Percentiles rank a stretch among this genome's conserved stretches.
phyloP scores from a whole-genome alignment of 1,284 basidiomycete species.

The Sporisorium reilianum region DNA sequence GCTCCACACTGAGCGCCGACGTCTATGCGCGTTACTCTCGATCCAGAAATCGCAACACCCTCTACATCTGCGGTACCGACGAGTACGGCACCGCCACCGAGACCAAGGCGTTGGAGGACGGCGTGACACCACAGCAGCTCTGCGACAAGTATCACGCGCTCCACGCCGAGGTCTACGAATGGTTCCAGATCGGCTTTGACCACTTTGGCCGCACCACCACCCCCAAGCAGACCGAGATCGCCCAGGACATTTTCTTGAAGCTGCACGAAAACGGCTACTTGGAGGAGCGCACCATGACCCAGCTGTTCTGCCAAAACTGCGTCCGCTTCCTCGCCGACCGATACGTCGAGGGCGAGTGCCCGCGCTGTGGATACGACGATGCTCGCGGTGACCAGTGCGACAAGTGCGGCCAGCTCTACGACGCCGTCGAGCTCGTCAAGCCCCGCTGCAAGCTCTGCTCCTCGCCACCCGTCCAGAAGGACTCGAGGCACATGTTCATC shows the following conservation, averaged over 20 bases:
- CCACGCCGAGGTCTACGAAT: constrained; percentile 93
- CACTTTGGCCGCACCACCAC: constrained; percentile 96
- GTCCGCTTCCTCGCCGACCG: constrained; percentile 67
- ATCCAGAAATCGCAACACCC: constrained; percentile 72
- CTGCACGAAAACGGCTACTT: constrained; percentile 65
- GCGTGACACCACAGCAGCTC: constrained; percentile 84
- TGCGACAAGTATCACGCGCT: constrained; percentile 94
- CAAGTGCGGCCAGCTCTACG: constrained; percentile 87
- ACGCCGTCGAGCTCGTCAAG: constrained; percentile 90
- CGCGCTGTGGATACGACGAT: constrained; percentile 73
- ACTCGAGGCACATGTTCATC: constrained; percentile 94
- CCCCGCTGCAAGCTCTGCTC: constrained; percentile 92
- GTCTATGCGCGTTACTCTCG: constrained; percentile 88
- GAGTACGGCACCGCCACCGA: constrained; percentile 99
- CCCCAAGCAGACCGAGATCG: constrained; percentile 81
- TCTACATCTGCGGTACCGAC: constrained; percentile 95
- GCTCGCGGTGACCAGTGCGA: constrained; percentile 99
- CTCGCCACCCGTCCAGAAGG: constrained; percentile 75
- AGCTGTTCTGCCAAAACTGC: constrained; percentile 65
- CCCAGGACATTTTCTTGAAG: constrained; percentile 68
- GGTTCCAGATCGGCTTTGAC: constrained; percentile 93
- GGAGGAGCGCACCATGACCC: constrained; percentile 66
- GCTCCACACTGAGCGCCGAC: constrained; percentile 93
- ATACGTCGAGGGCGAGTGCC: constrained; percentile 68
- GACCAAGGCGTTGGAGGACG: constrained; percentile 95